These are phyloP conservation scores for Candida ulmi DNA, from an alignment of 805 yeast species.

Conservation along the genomic window DNA sequence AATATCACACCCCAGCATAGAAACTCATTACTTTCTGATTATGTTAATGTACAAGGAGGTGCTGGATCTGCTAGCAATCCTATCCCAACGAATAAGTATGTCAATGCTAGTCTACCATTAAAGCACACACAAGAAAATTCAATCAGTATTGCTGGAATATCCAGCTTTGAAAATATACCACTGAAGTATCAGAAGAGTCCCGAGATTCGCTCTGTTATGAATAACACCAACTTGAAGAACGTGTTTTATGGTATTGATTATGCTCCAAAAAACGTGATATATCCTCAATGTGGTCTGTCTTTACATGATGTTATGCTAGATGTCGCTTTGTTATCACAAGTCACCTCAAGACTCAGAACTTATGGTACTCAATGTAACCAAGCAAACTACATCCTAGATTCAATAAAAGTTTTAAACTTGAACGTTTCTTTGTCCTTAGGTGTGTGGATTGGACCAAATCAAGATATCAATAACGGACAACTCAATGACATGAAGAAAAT, in stretches of 20 bases:
- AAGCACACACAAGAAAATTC: too few species aligned
- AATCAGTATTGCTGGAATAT: slow-evolving; percentile 16
- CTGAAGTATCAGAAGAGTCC: slow-evolving; percentile 26
- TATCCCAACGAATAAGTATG: too few species aligned
- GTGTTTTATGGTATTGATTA: slow-evolving; percentile 56
- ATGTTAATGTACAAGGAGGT: too few species aligned
- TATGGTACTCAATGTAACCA: slow-evolving; percentile 63
- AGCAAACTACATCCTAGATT: slow-evolving; percentile 43
- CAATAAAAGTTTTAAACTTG: slow-evolving; percentile 43
- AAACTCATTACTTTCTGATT: slow-evolving; percentile 10
- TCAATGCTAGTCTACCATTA: too few species aligned
- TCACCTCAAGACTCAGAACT: slow-evolving; percentile 52
- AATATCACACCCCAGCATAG: slow-evolving; percentile 22
- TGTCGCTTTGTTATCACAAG: slow-evolving; percentile 48
- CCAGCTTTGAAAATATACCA: slow-evolving; percentile 28
- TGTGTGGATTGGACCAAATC: slow-evolving; percentile 51
- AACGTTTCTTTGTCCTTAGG: slow-evolving; percentile 57
- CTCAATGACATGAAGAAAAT: slow-evolving; percentile 38
- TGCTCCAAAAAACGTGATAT: slow-evolving; percentile 48
- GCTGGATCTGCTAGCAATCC: too few species aligned
- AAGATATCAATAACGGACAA: slow-evolving; percentile 40
- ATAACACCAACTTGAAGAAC: slow-evolving; percentile 24
- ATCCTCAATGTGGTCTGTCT: slow-evolving; percentile 48
- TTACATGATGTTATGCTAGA: slow-evolving; percentile 49
- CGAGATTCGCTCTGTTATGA: slow-evolving; percentile 34